Percentiles rank a stretch among this genome's conserved stretches.
Conservation (phyloP, 2,329 filamentous ascomycete genomes). For the Cladophialophora immunda region DNA sequence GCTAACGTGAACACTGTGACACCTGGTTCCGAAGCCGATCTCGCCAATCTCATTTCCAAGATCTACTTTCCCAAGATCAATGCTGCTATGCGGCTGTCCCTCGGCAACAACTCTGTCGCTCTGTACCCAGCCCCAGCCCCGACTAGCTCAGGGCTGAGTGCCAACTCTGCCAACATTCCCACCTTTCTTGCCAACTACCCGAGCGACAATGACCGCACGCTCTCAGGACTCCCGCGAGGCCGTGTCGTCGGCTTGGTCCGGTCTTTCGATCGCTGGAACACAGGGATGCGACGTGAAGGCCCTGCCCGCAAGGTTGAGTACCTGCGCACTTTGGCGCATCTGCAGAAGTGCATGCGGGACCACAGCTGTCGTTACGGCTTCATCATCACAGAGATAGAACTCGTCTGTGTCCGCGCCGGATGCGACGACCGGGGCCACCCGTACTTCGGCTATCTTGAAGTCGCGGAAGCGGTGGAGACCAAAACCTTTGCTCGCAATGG, state of each 20-base stretch:
- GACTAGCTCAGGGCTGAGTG: slow-evolving; percentile 45
- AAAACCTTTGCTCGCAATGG: slow-evolving; percentile 48
- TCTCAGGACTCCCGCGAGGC: slow-evolving; percentile 61
- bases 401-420: slow-evolving; percentile 87
- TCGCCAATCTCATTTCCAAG: slow-evolving; percentile 77
- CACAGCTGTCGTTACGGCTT: slow-evolving; percentile 94
- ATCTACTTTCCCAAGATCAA: slow-evolving; percentile 90
- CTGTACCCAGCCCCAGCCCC: slow-evolving; percentile 51
- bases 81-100: slow-evolving; percentile 79
- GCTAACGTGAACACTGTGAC: slow-evolving; percentile 63
- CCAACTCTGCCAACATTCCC: slow-evolving; percentile 55
- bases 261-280: slow-evolving; percentile 93
- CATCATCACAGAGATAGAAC: slow-evolving; percentile 94
- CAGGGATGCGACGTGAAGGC: slow-evolving; percentile 85
- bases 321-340: slow-evolving; percentile 81
- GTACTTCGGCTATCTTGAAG: slow-evolving; percentile 88
- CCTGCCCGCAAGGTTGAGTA: slow-evolving; percentile 89
- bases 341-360: slow-evolving; percentile 93
- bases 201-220: slow-evolving; percentile 59
- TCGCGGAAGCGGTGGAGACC: slow-evolving; percentile 66
- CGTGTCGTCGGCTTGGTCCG: slow-evolving; percentile 87
- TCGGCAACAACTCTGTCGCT: slow-evolving; percentile 68
- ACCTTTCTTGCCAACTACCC: slow-evolving; percentile 64
- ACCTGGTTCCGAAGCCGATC: slow-evolving; percentile 79
- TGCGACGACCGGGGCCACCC: slow-evolving; percentile 70